Conservation (phyloP, 2,329 filamentous ascomycete species). For the Aaosphaeria arxii region DNA sequence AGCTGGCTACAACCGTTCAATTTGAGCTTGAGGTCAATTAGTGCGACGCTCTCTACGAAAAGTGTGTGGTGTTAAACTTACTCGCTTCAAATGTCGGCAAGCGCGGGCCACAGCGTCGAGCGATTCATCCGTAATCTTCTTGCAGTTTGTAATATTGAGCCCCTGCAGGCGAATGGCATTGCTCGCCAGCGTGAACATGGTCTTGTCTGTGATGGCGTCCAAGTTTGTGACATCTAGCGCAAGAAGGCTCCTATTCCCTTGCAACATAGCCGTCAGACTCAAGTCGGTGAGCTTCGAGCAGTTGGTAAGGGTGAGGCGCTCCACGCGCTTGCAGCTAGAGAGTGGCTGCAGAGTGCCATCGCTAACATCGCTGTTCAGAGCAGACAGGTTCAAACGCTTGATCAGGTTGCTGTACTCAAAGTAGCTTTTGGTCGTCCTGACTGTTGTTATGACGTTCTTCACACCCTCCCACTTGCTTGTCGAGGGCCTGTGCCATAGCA, state of each 20-base stretch:
- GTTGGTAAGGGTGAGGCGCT: conserved; percentile 88
- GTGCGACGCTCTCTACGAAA: not conserved
- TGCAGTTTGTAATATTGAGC: conserved; percentile 86
- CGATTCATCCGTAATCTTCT: conserved; percentile 80
- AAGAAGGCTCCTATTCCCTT: conserved; percentile 75
- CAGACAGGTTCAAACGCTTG: conserved; percentile 85
- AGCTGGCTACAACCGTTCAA: conserved; percentile 88
- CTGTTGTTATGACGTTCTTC: conserved; percentile 73
- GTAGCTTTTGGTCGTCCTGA: conserved; percentile 69
- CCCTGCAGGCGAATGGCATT: conserved; percentile 86
- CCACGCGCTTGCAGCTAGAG: conserved; percentile 81
- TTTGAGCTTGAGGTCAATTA: conserved; percentile 64
- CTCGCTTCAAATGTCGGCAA: conserved; percentile 83
- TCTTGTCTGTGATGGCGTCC: conserved; percentile 75
- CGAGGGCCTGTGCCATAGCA: conserved; percentile 90
- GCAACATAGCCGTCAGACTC: conserved; percentile 75
- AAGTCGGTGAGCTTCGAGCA: conserved; percentile 82
- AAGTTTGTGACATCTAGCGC: conserved; percentile 88
- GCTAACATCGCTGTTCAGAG: conserved; percentile 71
- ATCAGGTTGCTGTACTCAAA: conserved; percentile 90
- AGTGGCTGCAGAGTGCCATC: conserved; percentile 87
- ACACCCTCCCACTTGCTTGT: conserved; percentile 86
- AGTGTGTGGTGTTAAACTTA: conserved; percentile 42
- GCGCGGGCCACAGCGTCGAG: conserved; percentile 75
- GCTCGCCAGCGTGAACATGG: conserved; percentile 72